A percentile compares a stretch with the other conserved stretches of the same genome.
These are phyloP conservation scores for Raphanus raphanistrum DNA, from an alignment of 345 rosid species.

Conservation along the genomic window DNA sequence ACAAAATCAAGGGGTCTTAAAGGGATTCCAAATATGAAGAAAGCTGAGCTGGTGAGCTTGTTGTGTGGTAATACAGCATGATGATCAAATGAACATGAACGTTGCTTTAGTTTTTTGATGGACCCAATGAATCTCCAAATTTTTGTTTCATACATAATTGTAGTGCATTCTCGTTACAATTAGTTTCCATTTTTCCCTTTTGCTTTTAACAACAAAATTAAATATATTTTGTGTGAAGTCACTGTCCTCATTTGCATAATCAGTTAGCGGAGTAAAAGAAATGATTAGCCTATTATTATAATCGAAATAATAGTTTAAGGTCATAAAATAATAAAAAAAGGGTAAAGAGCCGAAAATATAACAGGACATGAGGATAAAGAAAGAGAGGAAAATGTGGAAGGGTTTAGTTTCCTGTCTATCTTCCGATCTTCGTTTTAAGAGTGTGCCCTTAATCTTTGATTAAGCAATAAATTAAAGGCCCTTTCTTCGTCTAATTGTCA, in stretches of 20 bases:
- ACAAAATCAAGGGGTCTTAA: slow-evolving; percentile 73
- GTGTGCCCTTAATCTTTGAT: slow-evolving; percentile 3
- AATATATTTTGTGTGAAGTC: not conserved
- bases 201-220: not conserved
- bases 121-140: slow-evolving; percentile 1
- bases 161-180: not conserved
- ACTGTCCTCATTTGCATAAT: not conserved
- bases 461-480: not conserved
- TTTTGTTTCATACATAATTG: slow-evolving; percentile 14
- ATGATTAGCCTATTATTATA: not conserved
- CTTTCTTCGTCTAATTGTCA: no score
- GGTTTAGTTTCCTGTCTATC: slow-evolving; percentile 26
- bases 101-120: slow-evolving; percentile 6
- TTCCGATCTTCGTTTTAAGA: slow-evolving; percentile 14
- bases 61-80: slow-evolving; percentile 40
- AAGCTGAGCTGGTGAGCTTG: slow-evolving; percentile 54
- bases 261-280: slow-evolving; percentile 4
- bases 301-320: not conserved
- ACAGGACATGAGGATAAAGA: slow-evolving; percentile 10
- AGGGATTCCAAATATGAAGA: slow-evolving; percentile 82
- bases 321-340: not conserved
- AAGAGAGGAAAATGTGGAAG: not conserved
- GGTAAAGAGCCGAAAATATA: not conserved
- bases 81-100: slow-evolving; percentile 13
- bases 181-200: not conserved